Conservation (phyloP, 805 yeast species). For the Candida insectorum region DNA sequence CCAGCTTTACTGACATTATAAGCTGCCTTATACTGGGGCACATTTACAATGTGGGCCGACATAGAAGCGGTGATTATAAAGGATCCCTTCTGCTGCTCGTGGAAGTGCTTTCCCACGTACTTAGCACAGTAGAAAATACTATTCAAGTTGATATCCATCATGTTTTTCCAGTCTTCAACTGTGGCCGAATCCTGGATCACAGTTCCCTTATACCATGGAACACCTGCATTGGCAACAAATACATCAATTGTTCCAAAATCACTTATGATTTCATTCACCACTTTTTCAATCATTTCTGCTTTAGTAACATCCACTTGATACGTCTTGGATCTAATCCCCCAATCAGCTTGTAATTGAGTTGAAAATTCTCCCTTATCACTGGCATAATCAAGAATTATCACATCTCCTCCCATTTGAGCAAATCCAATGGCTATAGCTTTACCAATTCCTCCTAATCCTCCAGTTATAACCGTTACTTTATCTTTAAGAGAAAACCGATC, state of each 20-base stretch:
- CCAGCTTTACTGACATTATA: slow-evolving; percentile 43
- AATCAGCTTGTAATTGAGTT: slow-evolving; percentile 15
- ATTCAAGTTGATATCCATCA: slow-evolving; percentile 27
- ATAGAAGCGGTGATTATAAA: slow-evolving; percentile 37
- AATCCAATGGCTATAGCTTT: slow-evolving; percentile 25
- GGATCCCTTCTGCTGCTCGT: slow-evolving; percentile 26
- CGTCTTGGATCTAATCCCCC: slow-evolving; percentile 24
- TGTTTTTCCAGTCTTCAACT: slow-evolving; percentile 21
- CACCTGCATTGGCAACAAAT: slow-evolving; percentile 31
- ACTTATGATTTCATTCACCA: slow-evolving; percentile 15
- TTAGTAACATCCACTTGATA: slow-evolving; percentile 24
- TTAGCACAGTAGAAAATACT: slow-evolving; percentile 30
- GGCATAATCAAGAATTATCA: slow-evolving; percentile 24
- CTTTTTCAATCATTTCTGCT: slow-evolving; percentile 19
- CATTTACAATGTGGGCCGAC: slow-evolving; percentile 39
- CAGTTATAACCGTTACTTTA: slow-evolving; percentile 27
- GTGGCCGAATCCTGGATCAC: slow-evolving; percentile 22
- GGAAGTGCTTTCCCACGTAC: slow-evolving; percentile 26
- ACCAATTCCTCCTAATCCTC: slow-evolving; percentile 30
- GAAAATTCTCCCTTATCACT: slow-evolving; percentile 18
- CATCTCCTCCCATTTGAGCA: slow-evolving; percentile 25
- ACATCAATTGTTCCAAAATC: slow-evolving; percentile 31
- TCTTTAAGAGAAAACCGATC: slow-evolving; percentile 16
- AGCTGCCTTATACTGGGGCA: slow-evolving; percentile 38
- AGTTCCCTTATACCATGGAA: slow-evolving; percentile 28